Conservation (phyloP, 225 moss, liverwort and hornwort species). For the Bryum argenteum region DNA sequence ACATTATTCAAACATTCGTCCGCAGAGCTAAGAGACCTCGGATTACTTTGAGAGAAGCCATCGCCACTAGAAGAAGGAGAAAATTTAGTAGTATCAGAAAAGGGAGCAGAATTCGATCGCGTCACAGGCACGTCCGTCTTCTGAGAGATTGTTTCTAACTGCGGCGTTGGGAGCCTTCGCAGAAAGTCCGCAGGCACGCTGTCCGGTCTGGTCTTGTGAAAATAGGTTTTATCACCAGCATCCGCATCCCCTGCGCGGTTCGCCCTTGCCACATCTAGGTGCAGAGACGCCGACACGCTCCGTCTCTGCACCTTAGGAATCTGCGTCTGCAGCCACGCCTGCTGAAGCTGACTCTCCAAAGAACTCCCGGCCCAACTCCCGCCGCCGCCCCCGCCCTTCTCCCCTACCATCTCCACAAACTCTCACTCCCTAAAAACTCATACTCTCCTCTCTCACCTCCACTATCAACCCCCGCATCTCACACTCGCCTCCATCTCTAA, state of each 20-base stretch:
- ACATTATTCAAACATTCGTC: conserved; percentile 19
- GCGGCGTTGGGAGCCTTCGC: conserved; percentile 30
- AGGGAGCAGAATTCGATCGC: conserved; percentile 28
- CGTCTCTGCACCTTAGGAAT: conserved; percentile 49
- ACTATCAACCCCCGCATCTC: neutral
- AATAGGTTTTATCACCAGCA: conserved; percentile 28
- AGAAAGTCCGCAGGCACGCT: conserved; percentile 18
- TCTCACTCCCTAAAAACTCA: conserved; percentile 18
- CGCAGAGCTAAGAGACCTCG: conserved; percentile 18
- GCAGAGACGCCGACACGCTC: conserved; percentile 18
- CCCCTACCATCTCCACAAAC: conserved; percentile 22
- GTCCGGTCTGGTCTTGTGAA: conserved; percentile 47
- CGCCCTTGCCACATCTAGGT: conserved; percentile 8
- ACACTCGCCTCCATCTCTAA: no score
- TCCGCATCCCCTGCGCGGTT: conserved; percentile 20
- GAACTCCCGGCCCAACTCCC: conserved; percentile 13
- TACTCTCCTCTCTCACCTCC: neutral
- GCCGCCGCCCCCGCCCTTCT: conserved; percentile 24
- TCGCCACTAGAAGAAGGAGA: conserved; percentile 1
- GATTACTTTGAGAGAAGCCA: conserved; percentile 18
- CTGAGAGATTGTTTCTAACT: conserved; percentile 37
- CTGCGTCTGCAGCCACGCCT: conserved; percentile 47
- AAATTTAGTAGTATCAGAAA: conserved; percentile 6
- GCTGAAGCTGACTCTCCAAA: conserved; percentile 48
- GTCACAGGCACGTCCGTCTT: conserved; percentile 37